A percentile compares a stretch with the other conserved stretches of the same genome.
Evolutionary conservation across 805 yeast genomes (phyloP).

Genomic region (Candida yuanshanica): DNA sequence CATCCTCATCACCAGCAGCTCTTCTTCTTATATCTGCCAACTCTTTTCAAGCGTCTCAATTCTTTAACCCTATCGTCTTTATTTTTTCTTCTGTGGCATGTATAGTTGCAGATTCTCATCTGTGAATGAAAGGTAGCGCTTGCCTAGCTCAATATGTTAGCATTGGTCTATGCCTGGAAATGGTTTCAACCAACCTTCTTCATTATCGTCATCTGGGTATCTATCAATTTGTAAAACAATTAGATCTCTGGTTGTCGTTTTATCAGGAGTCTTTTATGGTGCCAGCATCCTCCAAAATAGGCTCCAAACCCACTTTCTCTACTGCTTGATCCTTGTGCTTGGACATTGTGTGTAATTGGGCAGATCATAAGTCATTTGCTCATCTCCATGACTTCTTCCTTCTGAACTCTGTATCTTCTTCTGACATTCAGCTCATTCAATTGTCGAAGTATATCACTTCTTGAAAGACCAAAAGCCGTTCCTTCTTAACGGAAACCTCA

Average conservation of each 20-base stretch:
- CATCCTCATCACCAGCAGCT: conserved; percentile 1
- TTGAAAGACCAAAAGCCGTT: no score
- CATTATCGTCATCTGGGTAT: neutral
- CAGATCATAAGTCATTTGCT: no score
- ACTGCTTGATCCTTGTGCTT: no score
- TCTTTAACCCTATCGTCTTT: neutral
- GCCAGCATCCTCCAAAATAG: no score
- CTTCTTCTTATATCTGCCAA: conserved; percentile 1
- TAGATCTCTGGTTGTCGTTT: neutral
- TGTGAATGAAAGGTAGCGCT: neutral
- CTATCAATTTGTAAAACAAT: neutral
- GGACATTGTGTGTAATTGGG: no score
- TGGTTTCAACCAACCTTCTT: neutral
- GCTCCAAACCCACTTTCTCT: no score
- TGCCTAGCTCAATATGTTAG: neutral
- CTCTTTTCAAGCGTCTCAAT: conserved; percentile 1
- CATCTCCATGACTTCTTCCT: no score
- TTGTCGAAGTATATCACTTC: no score
- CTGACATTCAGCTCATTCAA: no score
- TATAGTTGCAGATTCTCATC: neutral
- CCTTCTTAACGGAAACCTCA: no score
- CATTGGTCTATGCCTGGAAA: neutral
- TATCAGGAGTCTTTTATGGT: no score
- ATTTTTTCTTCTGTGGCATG: neutral
- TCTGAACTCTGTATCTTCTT: no score